Evolutionary conservation across 805 yeast species (phyloP), one percentile per base, ranked within the genome.

Genomic region (Sungouiella thailandica): DNA sequence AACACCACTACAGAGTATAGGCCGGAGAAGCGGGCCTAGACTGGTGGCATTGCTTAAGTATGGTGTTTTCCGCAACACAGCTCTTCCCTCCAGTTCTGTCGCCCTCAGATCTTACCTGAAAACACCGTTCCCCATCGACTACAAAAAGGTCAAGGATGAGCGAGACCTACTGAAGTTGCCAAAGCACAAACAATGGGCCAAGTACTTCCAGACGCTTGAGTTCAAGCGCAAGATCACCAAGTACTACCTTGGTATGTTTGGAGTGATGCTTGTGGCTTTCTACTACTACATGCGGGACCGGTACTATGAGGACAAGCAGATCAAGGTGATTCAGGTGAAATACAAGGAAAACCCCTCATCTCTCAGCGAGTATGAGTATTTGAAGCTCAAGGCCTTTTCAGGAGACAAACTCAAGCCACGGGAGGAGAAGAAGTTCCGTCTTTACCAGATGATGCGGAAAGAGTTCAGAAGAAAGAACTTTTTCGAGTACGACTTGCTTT

Each of bases 271-370:
- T 18, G 62, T 72, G 14, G 73, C 79, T 37, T 84, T 86, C 33
- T 68, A 75, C 37, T 70, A 70, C 50, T 78, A 79, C 53, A 79
- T 83, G 77, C 67, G 76, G 46, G 83, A 81, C 48, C 55, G 82
- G 32, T 83, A 74, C 53, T 59, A 66, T 28, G 78, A 78, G 56
- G 90, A 83, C 41, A 64, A 73, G 37, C 86, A 81, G 49, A 59
- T 77, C 38, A 71, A 55, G 38, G 49, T 44, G 40, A 74, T 53
- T 37, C 59, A 48, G 44, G 50, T 37, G 55, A 74, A 62, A 49
- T 66, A 57, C 50, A 43, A 44, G 15, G 38, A 31, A 9, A 50
- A 58, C 27, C 70, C 70, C 3, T 55, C 51, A 2, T 45, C 54
- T 7, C 58, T 75, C 16, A 70, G 73, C 29, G 89, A 83, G 47